Evolutionary conservation across 2,329 filamentous ascomycete species (phyloP).

Genomic region (Nemania abortiva): DNA sequence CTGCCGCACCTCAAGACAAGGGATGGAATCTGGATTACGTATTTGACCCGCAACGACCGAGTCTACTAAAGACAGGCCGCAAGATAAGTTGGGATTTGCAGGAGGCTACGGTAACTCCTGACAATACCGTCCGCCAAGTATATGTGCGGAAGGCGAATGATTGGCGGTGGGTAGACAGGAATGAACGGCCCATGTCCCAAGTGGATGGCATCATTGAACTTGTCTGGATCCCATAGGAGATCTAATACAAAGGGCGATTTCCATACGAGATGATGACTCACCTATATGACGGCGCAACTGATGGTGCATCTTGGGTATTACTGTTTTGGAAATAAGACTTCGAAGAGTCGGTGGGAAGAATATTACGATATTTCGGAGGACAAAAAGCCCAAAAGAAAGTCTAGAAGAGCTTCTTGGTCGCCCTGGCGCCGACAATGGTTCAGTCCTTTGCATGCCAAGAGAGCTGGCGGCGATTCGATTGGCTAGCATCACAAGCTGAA

Average conservation of each 20-base stretch:
- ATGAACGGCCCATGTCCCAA: slow-evolving; percentile 63
- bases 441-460: neutral
- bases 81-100: slow-evolving; percentile 68
- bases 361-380: slow-evolving; percentile 17
- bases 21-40: slow-evolving; percentile 65
- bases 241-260: slow-evolving; percentile 21
- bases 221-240: slow-evolving; percentile 63
- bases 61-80: slow-evolving; percentile 61
- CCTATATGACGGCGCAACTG: slow-evolving; percentile 41
- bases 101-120: slow-evolving; percentile 60
- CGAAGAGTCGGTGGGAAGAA: slow-evolving; percentile 23
- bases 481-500: slow-evolving; percentile 9
- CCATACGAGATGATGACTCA: slow-evolving; percentile 39
- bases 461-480: neutral
- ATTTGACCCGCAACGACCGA: slow-evolving; percentile 63
- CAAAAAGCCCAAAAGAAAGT: slow-evolving; percentile 2
- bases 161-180: slow-evolving; percentile 63
- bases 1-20: slow-evolving; percentile 60
- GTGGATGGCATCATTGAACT: slow-evolving; percentile 68
- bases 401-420: neutral
- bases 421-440: neutral
- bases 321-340: slow-evolving; percentile 37
- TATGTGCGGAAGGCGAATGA: slow-evolving; percentile 67
- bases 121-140: slow-evolving; percentile 65
- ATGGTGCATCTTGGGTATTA: slow-evolving; percentile 40